Evolutionary conservation across 179 eudicot species (phyloP).

Genomic region (Dionaea muscipula): DNA sequence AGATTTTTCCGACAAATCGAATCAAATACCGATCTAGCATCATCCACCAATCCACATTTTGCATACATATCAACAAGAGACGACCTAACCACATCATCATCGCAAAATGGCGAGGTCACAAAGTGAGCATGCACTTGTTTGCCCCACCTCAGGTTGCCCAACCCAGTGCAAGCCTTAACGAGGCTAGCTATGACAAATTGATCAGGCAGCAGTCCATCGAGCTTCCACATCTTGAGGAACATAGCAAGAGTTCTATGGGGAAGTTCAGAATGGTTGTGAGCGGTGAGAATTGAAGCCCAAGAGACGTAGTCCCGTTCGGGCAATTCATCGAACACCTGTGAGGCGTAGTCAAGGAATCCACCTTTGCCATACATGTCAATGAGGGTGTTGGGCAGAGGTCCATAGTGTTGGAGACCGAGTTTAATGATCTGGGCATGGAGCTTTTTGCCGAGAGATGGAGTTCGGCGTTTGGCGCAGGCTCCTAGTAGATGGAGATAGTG

Average conservation of each 20-base stretch:
- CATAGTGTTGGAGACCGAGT: constrained; percentile 32
- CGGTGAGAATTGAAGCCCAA: constrained; percentile 69
- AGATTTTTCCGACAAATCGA: constrained; percentile 30
- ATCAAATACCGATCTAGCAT: constrained; percentile 40
- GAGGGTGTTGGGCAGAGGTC: constrained; percentile 42
- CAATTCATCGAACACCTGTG: constrained; percentile 69
- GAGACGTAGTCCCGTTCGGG: constrained; percentile 42
- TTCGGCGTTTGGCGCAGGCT: constrained; percentile 25
- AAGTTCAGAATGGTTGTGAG: constrained; percentile 41
- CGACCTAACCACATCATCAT: constrained; percentile 56
- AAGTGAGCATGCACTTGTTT: constrained; percentile 53
- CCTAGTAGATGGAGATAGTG: constrained; percentile 23
- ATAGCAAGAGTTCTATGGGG: constrained; percentile 25
- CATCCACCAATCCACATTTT: constrained; percentile 41
- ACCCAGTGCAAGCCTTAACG: constrained; percentile 44
- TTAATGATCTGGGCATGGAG: constrained; percentile 62
- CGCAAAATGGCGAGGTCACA: constrained; percentile 27
- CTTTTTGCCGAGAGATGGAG: constrained; percentile 35
- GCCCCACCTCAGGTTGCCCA: constrained; percentile 31
- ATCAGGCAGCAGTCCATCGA: constrained; percentile 39
- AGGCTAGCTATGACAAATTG: constrained; percentile 52
- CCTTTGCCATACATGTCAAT: constrained; percentile 47
- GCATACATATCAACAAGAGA: constrained; percentile 61
- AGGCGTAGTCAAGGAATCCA: constrained; percentile 32
- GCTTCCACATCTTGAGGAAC: constrained; percentile 34